Evolutionary conservation across 352 stramenopile genomes (phyloP).

Genomic region (Phytophthora ramorum): DNA sequence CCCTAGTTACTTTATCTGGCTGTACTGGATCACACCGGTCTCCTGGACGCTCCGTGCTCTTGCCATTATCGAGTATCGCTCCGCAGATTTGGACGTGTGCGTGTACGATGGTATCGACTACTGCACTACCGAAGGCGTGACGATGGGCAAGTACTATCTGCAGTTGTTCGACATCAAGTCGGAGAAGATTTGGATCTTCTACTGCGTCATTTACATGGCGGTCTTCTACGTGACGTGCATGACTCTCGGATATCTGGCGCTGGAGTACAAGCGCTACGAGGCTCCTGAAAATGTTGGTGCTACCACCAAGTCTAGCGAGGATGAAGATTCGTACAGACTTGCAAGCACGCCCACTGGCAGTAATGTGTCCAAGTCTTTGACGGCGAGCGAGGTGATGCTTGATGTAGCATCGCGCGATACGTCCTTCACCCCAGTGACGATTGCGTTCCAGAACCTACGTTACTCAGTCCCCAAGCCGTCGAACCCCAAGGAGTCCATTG

Average conservation of each 20-base stretch:
- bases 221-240: conserved; percentile 41
- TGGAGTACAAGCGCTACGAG: conserved; percentile 46
- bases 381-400: conserved; percentile 30
- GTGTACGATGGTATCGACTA: conserved; percentile 43
- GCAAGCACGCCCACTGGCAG: conserved; percentile 20
- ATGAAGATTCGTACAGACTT: conserved; percentile 25
- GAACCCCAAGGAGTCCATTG: conserved; percentile 32
- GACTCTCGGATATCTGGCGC: conserved; percentile 37
- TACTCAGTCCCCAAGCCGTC: conserved; percentile 28
- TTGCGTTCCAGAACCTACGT: conserved; percentile 26
- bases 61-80: conserved; percentile 46
- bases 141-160: conserved; percentile 42
- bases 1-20: conserved; percentile 53
- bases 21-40: conserved; percentile 69
- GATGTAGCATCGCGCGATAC: conserved; percentile 25
- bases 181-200: conserved; percentile 41
- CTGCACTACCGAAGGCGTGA: conserved; percentile 33
- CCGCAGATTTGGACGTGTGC: conserved; percentile 32
- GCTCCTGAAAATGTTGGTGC: conserved; percentile 16
- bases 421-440: conserved; percentile 22
- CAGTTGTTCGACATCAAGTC: conserved; percentile 42
- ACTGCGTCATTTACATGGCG: conserved; percentile 41
- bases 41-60: conserved; percentile 48
- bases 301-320: conserved; percentile 9
- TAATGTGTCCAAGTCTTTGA: conserved; percentile 24